A percentile compares a stretch with the other conserved stretches of the same genome.
Conservation (phyloP, 768 basidiomycete species). For the Boletus tomentosulus region DNA sequence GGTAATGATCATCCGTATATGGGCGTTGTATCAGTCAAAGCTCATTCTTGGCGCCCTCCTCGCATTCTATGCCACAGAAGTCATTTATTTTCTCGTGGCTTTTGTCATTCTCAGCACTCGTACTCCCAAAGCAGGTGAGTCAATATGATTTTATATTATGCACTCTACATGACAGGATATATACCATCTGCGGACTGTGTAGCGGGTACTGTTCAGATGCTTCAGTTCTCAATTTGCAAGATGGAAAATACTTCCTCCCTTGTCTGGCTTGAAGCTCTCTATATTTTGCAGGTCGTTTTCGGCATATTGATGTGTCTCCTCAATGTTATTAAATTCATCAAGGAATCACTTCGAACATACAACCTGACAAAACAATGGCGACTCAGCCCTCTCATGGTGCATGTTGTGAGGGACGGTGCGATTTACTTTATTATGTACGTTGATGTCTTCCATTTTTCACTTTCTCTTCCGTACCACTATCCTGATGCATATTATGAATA, state of each 20-base stretch:
- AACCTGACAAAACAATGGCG: not conserved
- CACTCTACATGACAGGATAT: not conserved
- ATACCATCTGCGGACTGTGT: not conserved
- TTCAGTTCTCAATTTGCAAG: not conserved
- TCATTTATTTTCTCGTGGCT: not conserved
- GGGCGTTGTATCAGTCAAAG: not conserved
- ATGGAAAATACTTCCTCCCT: not conserved
- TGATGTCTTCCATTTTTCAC: not conserved
- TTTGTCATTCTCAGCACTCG: not conserved
- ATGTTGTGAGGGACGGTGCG: too few relatives aligned
- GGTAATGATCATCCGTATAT: not conserved
- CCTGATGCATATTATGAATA: too few relatives aligned
- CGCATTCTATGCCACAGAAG: not conserved
- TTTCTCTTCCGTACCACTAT: too few relatives aligned
- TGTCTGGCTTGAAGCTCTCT: not conserved
- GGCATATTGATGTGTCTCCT: not conserved
- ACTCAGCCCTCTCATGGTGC: not conserved
- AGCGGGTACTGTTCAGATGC: not conserved
- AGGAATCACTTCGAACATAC: not conserved
- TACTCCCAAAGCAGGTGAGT: not conserved
- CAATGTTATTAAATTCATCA: not conserved
- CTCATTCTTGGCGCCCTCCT: not conserved
- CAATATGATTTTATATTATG: not conserved
- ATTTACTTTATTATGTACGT: not conserved
- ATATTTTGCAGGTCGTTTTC: not conserved